Evolutionary conservation across 495 filamentous ascomycete species (phyloP).

Genomic region (Aspergillus incahuasiensis): DNA sequence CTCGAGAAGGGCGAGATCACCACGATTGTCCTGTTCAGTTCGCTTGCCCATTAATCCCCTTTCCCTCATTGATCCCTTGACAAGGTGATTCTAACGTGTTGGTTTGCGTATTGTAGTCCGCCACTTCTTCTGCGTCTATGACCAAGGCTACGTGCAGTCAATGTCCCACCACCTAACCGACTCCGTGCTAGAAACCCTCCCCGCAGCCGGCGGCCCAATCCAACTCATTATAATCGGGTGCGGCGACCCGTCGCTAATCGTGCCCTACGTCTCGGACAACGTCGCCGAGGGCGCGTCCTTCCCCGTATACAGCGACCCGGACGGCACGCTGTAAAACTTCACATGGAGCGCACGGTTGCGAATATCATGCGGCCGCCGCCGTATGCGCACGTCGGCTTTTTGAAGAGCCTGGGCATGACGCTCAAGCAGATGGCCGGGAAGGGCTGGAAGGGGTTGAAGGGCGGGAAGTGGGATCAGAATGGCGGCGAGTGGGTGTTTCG

Average conservation of each 20-base stretch:
- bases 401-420: conserved; percentile 3
- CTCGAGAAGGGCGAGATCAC: conserved; percentile 22
- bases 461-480: conserved; percentile 19
- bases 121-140: conserved; percentile 29
- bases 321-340: conserved; percentile 18
- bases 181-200: conserved; percentile 17
- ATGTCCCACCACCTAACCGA: conserved; percentile 17
- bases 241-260: conserved; percentile 20
- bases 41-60: no score
- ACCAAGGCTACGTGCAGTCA: conserved; percentile 25
- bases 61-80: not conserved
- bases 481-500: conserved; percentile 27
- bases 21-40: conserved; percentile 20
- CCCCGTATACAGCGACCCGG: conserved; percentile 23
- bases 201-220: conserved; percentile 12
- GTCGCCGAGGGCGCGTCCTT: not conserved
- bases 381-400: conserved; percentile 14
- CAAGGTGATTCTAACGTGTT: not conserved
- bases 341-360: conserved; percentile 17
- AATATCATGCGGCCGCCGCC: conserved; percentile 19
- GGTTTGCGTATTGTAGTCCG: conserved; percentile 20
- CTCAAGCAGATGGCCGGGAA: conserved; percentile 18
- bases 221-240: conserved; percentile 29
- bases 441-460: conserved; percentile 14
- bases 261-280: conserved; percentile 21